Percentiles rank a stretch among this genome's conserved stretches.
phyloP scores from a whole-genome alignment of 2,329 filamentous ascomycete species.

The Aspergillus sclerotialis region DNA sequence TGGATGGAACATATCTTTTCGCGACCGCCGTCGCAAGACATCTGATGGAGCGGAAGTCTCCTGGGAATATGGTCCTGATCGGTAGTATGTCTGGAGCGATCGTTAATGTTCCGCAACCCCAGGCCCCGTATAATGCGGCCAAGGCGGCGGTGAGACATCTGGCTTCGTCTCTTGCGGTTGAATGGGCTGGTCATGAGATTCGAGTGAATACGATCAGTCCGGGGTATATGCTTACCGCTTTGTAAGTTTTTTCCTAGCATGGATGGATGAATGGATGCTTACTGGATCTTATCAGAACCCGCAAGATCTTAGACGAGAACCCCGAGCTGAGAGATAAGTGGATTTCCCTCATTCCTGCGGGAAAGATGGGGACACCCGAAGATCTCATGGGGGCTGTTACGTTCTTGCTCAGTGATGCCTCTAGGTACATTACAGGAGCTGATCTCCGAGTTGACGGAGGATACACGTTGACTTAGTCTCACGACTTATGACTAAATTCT shows the following conservation, averaged over 20 bases:
- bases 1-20: conserved; percentile 87
- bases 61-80: conserved; percentile 87
- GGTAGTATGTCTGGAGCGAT: conserved; percentile 92
- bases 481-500: neutral
- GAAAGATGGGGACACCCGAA: conserved; percentile 86
- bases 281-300: conserved; percentile 53
- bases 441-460: conserved; percentile 79
- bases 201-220: conserved; percentile 93
- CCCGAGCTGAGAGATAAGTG: conserved; percentile 83
- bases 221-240: conserved; percentile 90
- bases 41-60: conserved; percentile 70
- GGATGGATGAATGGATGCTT: neutral
- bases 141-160: conserved; percentile 90
- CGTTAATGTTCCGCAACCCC: conserved; percentile 91
- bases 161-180: conserved; percentile 79
- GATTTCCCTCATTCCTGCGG: conserved; percentile 85
- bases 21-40: conserved; percentile 79
- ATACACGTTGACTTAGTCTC: conserved; percentile 67
- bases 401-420: conserved; percentile 75
- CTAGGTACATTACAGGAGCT: conserved; percentile 65
- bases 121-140: conserved; percentile 85
- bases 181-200: conserved; percentile 84
- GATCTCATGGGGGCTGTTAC: conserved; percentile 91
- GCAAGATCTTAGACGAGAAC: conserved; percentile 91
- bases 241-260: conserved; percentile 53